Base-by-base conservation (phyloP, 306 rosid genomes). In the Benincasa hispida region DNA sequence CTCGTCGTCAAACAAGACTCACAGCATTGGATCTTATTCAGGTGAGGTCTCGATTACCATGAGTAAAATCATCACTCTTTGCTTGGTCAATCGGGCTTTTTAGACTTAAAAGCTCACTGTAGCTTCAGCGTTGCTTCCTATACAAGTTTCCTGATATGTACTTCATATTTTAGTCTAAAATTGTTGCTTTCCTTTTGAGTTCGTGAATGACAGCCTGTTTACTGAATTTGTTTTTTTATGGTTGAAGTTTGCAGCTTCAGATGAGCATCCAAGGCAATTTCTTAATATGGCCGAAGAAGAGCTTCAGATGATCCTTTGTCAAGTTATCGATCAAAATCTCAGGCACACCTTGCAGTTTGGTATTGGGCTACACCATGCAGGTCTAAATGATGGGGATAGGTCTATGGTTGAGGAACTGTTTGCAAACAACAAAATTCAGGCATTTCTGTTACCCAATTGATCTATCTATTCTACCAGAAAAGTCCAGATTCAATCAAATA, bases 261-360 rank as follows among this genome's bases (percentile, higher is more conserved):
- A 93, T 78, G 98, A 93, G 77, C 96, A 87, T 69, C 85, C 98
- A 73, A 88, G 87, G 75, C 98, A 90, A 83, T 93, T 93, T 85
- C 87, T 93, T 82, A 85, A 83, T 79, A 86, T 93, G 82, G 82
- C 91, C 54, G 98, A 93, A 86, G 97, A 93, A 81, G 88, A 84
- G 60, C 82, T 93, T 59, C 94, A 90, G 83, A 93, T 93, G 98
- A 88, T 93, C 80, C 88, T 93, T 73, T 88, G 87, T 83, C 98
- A 93, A 89, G 91, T 93, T 80, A 81, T 88, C 45, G 98, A 93
- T 80, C 96, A 84, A 83, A 93, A 93, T 88, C 85, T 93, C 79
- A 87, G 96, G 83, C 98, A 91, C 82, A 93, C 98, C 37, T 90
- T 93, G 81, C 98, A 93, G 81, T 93, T 93, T 85, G 98, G 98